A percentile compares a stretch with the other conserved stretches of the same genome.
Conservation (phyloP, 768 basidiomycete genomes). For the Saitozyma podzolica region DNA sequence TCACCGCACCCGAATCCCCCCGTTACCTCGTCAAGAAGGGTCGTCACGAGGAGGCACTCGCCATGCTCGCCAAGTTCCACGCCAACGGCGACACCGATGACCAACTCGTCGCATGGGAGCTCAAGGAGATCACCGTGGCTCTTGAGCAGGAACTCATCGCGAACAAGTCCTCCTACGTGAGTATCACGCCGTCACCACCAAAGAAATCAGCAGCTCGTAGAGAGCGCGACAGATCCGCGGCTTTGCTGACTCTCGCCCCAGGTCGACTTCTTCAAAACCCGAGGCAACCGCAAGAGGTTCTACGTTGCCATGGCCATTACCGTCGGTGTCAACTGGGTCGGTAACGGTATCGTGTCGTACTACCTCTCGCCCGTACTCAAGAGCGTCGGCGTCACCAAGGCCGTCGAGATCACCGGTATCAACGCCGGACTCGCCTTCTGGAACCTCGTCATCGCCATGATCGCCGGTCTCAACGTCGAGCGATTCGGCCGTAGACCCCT, state of each 20-base stretch:
- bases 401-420: slow-evolving; percentile 33
- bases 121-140: slow-evolving; percentile 31
- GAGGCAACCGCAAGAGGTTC: slow-evolving; percentile 26
- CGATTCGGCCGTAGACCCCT: slow-evolving; percentile 23
- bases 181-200: slow-evolving; percentile 31
- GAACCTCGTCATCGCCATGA: slow-evolving; percentile 5
- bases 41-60: slow-evolving; percentile 28
- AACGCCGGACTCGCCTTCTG: slow-evolving; percentile 30
- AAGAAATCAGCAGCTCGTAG: too few species aligned
- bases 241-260: not conserved
- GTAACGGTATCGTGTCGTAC: slow-evolving; percentile 33
- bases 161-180: slow-evolving; percentile 31
- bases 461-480: slow-evolving; percentile 22
- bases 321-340: slow-evolving; percentile 35
- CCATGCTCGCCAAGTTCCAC: slow-evolving; percentile 39
- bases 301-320: slow-evolving; percentile 23
- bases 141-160: slow-evolving; percentile 28
- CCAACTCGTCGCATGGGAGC: slow-evolving; percentile 36
- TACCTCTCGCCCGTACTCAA: slow-evolving; percentile 35
- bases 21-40: slow-evolving; percentile 35
- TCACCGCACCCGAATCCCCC: slow-evolving; percentile 27
- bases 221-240: too few species aligned
- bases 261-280: slow-evolving; percentile 32
- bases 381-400: slow-evolving; percentile 30
- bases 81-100: slow-evolving; percentile 39